phyloP scores from a whole-genome alignment of 495 filamentous ascomycete genomes.

The Annulohypoxylon nitens region DNA sequence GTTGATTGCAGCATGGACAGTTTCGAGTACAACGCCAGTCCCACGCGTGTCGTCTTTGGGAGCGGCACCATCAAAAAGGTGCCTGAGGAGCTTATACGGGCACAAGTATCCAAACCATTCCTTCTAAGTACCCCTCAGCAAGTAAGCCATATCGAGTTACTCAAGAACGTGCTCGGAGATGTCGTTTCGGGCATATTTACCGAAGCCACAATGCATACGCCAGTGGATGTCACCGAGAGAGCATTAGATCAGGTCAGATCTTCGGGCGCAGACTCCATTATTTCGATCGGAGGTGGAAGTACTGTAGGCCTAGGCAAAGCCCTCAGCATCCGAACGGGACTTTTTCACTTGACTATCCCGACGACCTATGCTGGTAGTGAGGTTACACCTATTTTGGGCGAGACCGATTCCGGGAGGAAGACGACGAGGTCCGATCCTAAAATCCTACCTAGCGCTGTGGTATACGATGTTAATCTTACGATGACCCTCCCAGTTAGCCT shows the following conservation, averaged over 20 bases:
- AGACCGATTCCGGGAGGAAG: constrained; percentile 73
- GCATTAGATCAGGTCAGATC: constrained; percentile 64
- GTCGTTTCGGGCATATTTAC: constrained; percentile 69
- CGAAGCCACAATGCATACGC: constrained; percentile 78
- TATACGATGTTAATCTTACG: constrained; percentile 78
- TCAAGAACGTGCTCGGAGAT: constrained; percentile 64
- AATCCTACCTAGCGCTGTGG: constrained; percentile 74
- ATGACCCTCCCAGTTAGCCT: constrained; percentile 72
- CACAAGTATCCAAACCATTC: constrained; percentile 67
- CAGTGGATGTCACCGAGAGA: constrained; percentile 71
- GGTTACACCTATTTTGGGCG: constrained; percentile 77
- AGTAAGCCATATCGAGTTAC: constrained; percentile 62
- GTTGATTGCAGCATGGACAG: constrained; percentile 62
- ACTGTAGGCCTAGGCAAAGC: constrained; percentile 77
- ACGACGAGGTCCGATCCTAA: constrained; percentile 73
- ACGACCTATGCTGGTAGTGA: constrained; percentile 79
- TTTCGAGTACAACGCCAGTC: constrained; percentile 73
- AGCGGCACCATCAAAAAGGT: constrained; percentile 71
- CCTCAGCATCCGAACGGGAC: constrained; percentile 72
- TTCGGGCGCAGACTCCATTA: constrained; percentile 55
- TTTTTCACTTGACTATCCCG: constrained; percentile 75
- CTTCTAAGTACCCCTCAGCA: constrained; percentile 72
- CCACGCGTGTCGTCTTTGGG: constrained; percentile 73
- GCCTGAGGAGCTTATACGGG: constrained; percentile 68
- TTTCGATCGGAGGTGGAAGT: constrained; percentile 75